These are phyloP conservation scores for Cucurbita pepo DNA, from an alignment of 306 rosid genomes.

Conservation along the genomic window DNA sequence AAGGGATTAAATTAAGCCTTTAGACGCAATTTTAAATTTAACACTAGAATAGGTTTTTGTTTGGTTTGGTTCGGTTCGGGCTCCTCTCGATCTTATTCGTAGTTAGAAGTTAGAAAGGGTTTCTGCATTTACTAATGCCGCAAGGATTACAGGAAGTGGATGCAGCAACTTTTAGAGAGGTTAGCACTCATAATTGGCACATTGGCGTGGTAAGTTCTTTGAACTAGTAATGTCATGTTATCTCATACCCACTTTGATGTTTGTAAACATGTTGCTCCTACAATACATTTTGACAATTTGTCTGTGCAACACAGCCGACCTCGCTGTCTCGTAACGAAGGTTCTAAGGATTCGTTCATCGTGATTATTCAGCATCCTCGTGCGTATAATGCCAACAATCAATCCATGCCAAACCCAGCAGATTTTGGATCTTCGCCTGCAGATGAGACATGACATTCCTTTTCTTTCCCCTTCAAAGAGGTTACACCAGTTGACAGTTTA, in stretches of 20 bases:
- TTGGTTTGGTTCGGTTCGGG: background rate
- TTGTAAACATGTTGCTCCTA: background rate
- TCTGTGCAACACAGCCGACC: conserved; percentile 44
- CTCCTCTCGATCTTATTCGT: too few relatives aligned
- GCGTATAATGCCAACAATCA: conserved; percentile 2
- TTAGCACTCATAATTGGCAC: conserved; percentile 64
- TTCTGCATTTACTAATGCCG: background rate
- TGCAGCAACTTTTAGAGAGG: conserved; percentile 71
- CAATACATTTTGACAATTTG: background rate
- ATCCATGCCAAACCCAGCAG: background rate
- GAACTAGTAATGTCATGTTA: background rate
- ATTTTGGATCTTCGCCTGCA: background rate
- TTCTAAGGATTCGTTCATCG: conserved; percentile 44
- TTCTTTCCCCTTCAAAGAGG: background rate
- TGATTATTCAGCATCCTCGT: conserved; percentile 72
- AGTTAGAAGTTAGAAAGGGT: too few relatives aligned
- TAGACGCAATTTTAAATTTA: background rate
- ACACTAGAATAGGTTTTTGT: background rate
- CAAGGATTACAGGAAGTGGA: conserved; percentile 66
- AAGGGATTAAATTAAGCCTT: background rate
- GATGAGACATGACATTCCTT: background rate
- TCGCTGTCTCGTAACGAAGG: conserved; percentile 18
- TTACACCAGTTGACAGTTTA: background rate
- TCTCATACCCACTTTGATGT: background rate
- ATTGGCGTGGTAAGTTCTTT: conserved; percentile 66